A percentile compares a stretch with the other conserved stretches of the same genome.
Evolutionary conservation across 169 alveolate genomes (phyloP).

Genomic region (Babesia caballi): DNA sequence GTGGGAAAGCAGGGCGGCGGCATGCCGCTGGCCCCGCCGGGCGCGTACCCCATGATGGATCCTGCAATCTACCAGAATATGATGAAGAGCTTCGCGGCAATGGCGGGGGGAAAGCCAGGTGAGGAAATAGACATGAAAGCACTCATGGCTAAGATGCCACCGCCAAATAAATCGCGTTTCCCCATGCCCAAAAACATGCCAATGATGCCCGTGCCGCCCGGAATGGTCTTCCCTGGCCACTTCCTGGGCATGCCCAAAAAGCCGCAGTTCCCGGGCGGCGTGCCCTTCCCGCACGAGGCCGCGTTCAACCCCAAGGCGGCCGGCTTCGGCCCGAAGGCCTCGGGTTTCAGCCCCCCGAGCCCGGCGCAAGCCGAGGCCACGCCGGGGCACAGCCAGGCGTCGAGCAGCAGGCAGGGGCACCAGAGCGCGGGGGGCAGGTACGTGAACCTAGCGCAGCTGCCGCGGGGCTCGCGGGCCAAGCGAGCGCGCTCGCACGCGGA

Average conservation of each 20-base stretch:
- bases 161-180: slow-evolving; percentile 28
- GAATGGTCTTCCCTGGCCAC: slow-evolving; percentile 28
- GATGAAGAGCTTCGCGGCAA: slow-evolving; percentile 30
- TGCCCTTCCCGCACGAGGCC: slow-evolving; percentile 6
- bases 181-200: slow-evolving; percentile 48
- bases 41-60: slow-evolving; percentile 31
- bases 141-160: slow-evolving; percentile 39
- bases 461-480: slow-evolving; percentile 4
- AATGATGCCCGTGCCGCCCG: slow-evolving; percentile 18
- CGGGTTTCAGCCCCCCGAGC: neutral
- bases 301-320: slow-evolving; percentile 15
- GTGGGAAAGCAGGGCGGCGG: slow-evolving; percentile 47
- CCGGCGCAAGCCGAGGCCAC: neutral
- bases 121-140: slow-evolving; percentile 50
- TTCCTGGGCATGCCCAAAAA: slow-evolving; percentile 36
- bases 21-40: slow-evolving; percentile 15
- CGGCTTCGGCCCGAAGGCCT: slow-evolving; percentile 2
- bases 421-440: neutral
- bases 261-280: slow-evolving; percentile 24
- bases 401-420: neutral
- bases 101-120: slow-evolving; percentile 41
- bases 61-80: slow-evolving; percentile 46
- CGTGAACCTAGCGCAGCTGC: slow-evolving; percentile 3
- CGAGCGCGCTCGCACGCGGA: slow-evolving; percentile 4
- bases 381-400: slow-evolving; percentile 8